A percentile compares a stretch with the other conserved stretches of the same genome.
Conservation (phyloP, 1,284 basidiomycete genomes). For the Gymnopus androsaceus region DNA sequence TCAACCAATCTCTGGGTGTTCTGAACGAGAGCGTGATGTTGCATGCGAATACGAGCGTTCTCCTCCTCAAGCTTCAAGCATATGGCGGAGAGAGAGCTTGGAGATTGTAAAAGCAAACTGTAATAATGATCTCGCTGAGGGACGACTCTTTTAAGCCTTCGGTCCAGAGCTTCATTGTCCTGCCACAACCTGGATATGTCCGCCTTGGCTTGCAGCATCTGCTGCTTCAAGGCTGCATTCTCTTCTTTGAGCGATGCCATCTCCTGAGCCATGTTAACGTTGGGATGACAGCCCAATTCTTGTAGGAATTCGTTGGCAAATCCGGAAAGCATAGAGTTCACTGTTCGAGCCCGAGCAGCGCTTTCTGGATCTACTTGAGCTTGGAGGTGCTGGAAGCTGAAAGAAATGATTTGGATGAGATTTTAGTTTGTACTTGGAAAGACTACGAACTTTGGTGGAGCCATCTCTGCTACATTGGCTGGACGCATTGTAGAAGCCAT, state of each 20-base stretch:
- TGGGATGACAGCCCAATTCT: neutral
- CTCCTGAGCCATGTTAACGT: neutral
- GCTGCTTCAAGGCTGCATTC: constrained; percentile 1
- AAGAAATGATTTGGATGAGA: neutral
- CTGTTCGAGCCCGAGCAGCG: neutral
- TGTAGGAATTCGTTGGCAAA: neutral
- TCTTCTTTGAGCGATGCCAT: neutral
- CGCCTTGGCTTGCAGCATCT: neutral
- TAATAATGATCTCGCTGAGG: neutral
- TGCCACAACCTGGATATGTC: constrained; percentile 1
- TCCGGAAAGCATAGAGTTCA: constrained; percentile 1
- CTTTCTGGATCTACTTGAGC: neutral
- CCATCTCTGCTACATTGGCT: neutral
- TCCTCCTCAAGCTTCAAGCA: neutral
- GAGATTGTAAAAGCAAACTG: neutral
- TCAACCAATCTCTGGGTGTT: constrained; percentile 1
- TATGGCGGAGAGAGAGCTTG: neutral
- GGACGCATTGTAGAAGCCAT: neutral
- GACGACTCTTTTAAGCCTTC: neutral
- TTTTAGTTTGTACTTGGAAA: neutral
- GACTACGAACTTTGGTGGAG: neutral
- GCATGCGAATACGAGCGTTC: neutral
- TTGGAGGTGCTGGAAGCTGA: neutral
- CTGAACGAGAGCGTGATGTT: neutral
- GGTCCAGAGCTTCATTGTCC: constrained; percentile 1